Conservation (phyloP, 2,329 filamentous ascomycete species). For the Arthroderma sp. region DNA sequence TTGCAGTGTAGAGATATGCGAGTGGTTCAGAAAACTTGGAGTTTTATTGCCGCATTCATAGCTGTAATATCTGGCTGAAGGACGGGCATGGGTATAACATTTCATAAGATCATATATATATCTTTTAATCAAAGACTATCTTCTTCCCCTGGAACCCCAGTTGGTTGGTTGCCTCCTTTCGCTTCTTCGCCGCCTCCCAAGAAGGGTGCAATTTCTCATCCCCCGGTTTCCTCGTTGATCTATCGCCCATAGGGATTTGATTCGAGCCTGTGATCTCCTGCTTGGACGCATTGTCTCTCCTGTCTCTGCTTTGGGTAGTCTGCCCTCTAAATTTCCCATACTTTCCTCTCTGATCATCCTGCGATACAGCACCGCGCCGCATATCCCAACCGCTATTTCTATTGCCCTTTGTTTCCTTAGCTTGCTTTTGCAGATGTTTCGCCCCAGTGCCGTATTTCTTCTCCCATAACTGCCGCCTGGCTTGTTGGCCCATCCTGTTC, state of each 20-base stretch:
- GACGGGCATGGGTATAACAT: not conserved
- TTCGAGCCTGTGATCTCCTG: not conserved
- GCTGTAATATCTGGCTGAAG: not conserved
- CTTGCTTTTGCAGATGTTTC: slow-evolving; percentile 41
- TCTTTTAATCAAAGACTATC: slow-evolving; percentile 44
- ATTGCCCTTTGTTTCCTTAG: slow-evolving; percentile 18
- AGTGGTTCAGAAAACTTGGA: not conserved
- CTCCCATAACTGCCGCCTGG: slow-evolving; percentile 47
- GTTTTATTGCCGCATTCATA: not conserved
- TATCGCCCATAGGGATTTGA: not conserved
- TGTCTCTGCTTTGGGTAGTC: slow-evolving; percentile 5
- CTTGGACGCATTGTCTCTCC: not conserved
- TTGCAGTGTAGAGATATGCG: no score
- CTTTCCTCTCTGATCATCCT: slow-evolving; percentile 14
- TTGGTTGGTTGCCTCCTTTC: slow-evolving; percentile 38
- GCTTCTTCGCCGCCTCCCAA: slow-evolving; percentile 49
- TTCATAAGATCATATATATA: not conserved
- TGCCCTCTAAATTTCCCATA: slow-evolving; percentile 14
- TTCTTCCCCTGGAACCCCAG: slow-evolving; percentile 48
- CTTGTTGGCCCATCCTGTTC: slow-evolving; percentile 51
- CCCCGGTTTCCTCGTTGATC: not conserved
- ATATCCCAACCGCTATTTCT: slow-evolving; percentile 46
- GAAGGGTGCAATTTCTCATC: slow-evolving; percentile 43
- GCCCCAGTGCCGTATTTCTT: slow-evolving; percentile 47
- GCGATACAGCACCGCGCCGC: slow-evolving; percentile 40